phyloP scores from a whole-genome alignment of 75 land plant species.

The Sequoia sempervirens region DNA sequence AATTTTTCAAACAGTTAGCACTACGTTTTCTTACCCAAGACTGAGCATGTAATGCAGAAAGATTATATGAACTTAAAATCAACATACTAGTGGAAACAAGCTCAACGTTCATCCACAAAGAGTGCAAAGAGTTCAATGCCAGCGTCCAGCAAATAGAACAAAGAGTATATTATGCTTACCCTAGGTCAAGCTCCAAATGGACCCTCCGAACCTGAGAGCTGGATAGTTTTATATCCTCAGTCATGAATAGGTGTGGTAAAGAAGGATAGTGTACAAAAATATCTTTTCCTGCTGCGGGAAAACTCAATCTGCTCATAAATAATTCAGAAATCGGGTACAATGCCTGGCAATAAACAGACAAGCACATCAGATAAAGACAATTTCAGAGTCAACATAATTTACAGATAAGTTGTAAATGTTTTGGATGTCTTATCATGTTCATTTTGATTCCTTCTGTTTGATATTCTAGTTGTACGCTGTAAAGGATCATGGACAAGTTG shows the following conservation, averaged over 20 bases:
- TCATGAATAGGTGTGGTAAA: constrained; percentile 38
- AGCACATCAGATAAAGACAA: not conserved
- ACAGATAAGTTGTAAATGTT: not conserved
- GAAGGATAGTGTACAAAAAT: constrained; percentile 26
- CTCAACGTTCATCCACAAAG: not conserved
- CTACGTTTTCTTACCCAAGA: not conserved
- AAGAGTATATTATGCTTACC: constrained; percentile 33
- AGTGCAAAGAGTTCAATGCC: not conserved
- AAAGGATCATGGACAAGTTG: not conserved
- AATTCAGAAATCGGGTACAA: constrained; percentile 68
- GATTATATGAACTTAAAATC: not conserved
- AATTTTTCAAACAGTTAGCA: not conserved
- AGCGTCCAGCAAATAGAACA: not conserved
- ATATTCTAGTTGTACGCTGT: not conserved
- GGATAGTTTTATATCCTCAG: constrained; percentile 11
- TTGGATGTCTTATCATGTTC: not conserved
- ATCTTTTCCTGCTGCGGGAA: constrained; percentile 34
- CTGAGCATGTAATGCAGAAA: not conserved
- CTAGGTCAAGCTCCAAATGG: constrained; percentile 56
- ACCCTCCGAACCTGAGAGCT: constrained; percentile 31
- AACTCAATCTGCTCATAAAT: constrained; percentile 52
- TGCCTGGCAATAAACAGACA: constrained; percentile 49
- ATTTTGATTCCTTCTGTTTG: not conserved
- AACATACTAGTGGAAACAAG: not conserved
- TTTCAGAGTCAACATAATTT: not conserved